phyloP scores from a whole-genome alignment of 768 basidiomycete species.

The Dictyophora rubrovolvata region DNA sequence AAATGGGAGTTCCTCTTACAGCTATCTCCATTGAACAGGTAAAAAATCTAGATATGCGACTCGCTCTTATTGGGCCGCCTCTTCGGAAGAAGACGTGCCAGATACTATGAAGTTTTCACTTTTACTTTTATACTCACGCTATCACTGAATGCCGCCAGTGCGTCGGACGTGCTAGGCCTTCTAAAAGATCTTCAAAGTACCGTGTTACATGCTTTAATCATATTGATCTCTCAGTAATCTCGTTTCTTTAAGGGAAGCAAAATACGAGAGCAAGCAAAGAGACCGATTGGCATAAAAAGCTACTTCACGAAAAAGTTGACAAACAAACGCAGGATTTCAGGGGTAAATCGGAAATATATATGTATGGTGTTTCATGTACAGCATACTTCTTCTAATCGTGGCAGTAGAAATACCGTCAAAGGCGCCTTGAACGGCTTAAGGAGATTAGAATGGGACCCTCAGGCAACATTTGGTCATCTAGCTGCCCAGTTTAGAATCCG shows the following conservation, averaged over 20 bases:
- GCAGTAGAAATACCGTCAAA: background rate
- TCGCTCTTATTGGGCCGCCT: background rate
- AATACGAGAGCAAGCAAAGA: background rate
- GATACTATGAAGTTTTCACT: background rate
- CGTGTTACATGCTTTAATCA: background rate
- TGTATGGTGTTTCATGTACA: background rate
- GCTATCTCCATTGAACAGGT: background rate
- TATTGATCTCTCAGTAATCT: background rate
- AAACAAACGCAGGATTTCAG: background rate
- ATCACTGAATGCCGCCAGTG: background rate
- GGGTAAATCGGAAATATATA: background rate
- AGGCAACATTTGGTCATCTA: slow-evolving; percentile 1
- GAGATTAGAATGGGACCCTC: background rate
- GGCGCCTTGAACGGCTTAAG: background rate
- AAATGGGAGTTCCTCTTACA: background rate
- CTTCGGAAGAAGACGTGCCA: background rate
- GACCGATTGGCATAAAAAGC: background rate
- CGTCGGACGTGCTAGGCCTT: slow-evolving; percentile 2
- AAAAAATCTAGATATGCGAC: background rate
- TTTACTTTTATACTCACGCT: background rate
- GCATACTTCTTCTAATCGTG: background rate
- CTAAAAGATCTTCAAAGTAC: slow-evolving; percentile 1
- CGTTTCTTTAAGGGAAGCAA: slow-evolving; percentile 1
- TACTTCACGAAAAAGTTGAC: background rate
- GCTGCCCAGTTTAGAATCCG: background rate